A percentile compares a stretch with the other conserved stretches of the same genome.
Conservation (phyloP, 2,329 filamentous ascomycete genomes). For the Ophidiomyces ophidiicola region DNA sequence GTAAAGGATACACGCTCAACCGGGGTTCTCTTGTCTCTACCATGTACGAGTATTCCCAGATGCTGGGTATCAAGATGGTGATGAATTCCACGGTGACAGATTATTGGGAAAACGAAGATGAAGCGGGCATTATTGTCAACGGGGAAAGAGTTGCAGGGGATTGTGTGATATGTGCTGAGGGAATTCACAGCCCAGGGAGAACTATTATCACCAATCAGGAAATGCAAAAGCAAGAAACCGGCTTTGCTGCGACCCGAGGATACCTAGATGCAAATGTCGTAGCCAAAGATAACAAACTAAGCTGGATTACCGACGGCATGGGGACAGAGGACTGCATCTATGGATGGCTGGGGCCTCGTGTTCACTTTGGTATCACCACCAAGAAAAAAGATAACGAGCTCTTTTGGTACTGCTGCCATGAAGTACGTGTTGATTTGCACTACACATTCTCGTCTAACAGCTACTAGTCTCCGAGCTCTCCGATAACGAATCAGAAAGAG, state of each 20-base stretch:
- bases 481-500: not conserved
- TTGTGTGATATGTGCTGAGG: slow-evolving; percentile 11
- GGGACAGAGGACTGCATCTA: slow-evolving; percentile 5
- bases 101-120: slow-evolving; percentile 11
- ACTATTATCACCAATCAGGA: slow-evolving; percentile 4
- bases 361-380: slow-evolving; percentile 3
- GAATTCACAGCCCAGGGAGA: slow-evolving; percentile 7
- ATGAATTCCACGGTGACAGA: slow-evolving; percentile 7
- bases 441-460: not conserved
- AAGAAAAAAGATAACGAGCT: slow-evolving; percentile 5
- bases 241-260: slow-evolving; percentile 3
- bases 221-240: not conserved
- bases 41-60: slow-evolving; percentile 7
- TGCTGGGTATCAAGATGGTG: slow-evolving; percentile 4
- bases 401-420: slow-evolving; percentile 7
- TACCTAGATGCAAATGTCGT: not conserved
- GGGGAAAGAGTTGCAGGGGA: slow-evolving; percentile 7
- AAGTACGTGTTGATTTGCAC: not conserved
- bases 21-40: slow-evolving; percentile 4
- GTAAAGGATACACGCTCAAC: slow-evolving; percentile 9
- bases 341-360: slow-evolving; percentile 5
- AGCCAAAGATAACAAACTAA: not conserved
- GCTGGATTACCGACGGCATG: not conserved
- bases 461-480: not conserved
- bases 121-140: slow-evolving; percentile 11